Base-by-base conservation (phyloP, 352 stramenopile species). In the Globisporangium canariense region DNA sequence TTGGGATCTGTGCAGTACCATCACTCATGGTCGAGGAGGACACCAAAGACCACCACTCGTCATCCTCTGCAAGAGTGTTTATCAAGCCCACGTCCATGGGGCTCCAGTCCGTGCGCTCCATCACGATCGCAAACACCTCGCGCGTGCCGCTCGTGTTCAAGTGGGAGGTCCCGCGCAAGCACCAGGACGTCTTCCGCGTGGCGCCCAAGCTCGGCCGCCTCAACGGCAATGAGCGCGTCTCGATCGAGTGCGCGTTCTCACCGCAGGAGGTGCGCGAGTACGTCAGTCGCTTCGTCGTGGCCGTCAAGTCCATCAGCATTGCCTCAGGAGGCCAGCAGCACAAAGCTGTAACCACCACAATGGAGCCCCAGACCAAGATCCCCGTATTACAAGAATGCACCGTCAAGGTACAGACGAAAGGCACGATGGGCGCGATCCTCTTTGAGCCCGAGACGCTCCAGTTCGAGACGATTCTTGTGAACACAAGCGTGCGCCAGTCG, bases 401-500 rank as follows among this genome's bases (percentile, higher is more conserved):
- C 0, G 56, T 95, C 36, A 80, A 78, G 25, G 69, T 96, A 0
- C 71, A 91, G 54, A 91, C 81, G 2, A 87, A 89, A 56, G 86
- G 86, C 22, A 93, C 83, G 4, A 73, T 68, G 28, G 88, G 88
- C 30, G 87, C 87, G 25, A 76, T 97, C n/a, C 28, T 76, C 4
- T 97, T 97, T 52, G 79, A 93, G 49, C 90, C 89, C 0, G 64
- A 78, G 18, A 56, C 57, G 0, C 67, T 93, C 4, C 67, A 75
- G n/a, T 92, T 95, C 58, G 88, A 90, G 47, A 91, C 88, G 18
- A 88, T 94, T 46, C 72, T 97, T 25, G 86, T 97, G 5, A 91
- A 97, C 50, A 92, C 85, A 25, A 87, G 65, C 54, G 68, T 79
- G 14, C 86, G 83, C n/a, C 67, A 87, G 64, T 61, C 64, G 0